Evolutionary conservation across 345 rosid genomes (phyloP).

Genomic region (Rhodamnia argentea): DNA sequence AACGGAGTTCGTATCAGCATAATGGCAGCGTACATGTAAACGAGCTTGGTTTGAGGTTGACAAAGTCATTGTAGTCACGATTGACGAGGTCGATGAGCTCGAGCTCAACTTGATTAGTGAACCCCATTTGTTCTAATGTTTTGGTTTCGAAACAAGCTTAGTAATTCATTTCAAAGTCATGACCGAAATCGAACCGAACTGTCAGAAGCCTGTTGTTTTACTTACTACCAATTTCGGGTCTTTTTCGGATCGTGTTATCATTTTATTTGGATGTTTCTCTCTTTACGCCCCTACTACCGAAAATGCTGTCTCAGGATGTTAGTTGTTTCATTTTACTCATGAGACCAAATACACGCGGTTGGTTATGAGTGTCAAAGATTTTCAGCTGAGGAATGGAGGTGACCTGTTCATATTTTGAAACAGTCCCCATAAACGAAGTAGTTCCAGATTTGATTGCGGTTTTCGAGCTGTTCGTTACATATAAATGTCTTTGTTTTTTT

Average conservation of each 20-base stretch:
- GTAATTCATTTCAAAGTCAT: too few relatives aligned
- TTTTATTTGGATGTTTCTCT: too few relatives aligned
- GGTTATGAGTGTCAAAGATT: too few relatives aligned
- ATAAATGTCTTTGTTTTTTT: not conserved
- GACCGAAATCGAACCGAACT: too few relatives aligned
- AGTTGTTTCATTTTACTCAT: too few relatives aligned
- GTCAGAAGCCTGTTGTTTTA: too few relatives aligned
- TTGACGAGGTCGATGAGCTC: slow-evolving; percentile 93
- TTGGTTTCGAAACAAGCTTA: too few relatives aligned
- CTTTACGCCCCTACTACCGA: not conserved
- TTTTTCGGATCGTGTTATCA: too few relatives aligned
- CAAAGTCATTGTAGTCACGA: slow-evolving; percentile 89
- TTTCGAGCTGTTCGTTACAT: not conserved
- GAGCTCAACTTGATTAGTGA: not conserved
- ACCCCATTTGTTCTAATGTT: too few relatives aligned
- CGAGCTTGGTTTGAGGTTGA: slow-evolving; percentile 87
- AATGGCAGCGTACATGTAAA: slow-evolving; percentile 78
- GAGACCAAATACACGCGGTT: too few relatives aligned
- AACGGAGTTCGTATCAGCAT: slow-evolving; percentile 91
- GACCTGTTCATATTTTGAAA: not conserved
- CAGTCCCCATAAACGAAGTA: not conserved
- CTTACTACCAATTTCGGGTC: too few relatives aligned
- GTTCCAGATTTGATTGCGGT: not conserved
- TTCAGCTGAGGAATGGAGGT: not conserved
- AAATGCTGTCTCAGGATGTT: not conserved